Percentiles rank a stretch among this genome's conserved stretches.
These are phyloP conservation scores for Isatis tinctoria DNA, from an alignment of 345 rosid genomes.

Conservation along the genomic window DNA sequence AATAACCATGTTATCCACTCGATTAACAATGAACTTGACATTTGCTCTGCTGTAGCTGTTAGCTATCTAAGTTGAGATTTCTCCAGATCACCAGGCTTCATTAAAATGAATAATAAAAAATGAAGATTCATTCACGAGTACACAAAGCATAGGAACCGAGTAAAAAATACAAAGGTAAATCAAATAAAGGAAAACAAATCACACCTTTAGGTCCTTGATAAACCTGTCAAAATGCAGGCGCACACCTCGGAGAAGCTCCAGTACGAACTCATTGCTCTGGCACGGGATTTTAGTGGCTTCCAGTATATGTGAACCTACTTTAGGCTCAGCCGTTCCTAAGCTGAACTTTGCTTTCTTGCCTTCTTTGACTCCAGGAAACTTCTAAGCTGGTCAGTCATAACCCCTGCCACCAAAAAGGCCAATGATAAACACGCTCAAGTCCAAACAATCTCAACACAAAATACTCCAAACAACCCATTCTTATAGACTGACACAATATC, in stretches of 20 bases:
- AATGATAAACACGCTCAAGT: neutral
- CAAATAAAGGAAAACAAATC: neutral
- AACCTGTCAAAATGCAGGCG: conserved; percentile 80
- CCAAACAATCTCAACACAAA: neutral
- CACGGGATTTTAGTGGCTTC: conserved; percentile 85
- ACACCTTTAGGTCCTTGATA: conserved; percentile 90
- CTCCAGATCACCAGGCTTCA: conserved; percentile 83
- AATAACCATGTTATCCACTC: conserved; percentile 94
- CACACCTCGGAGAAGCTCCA: conserved; percentile 89
- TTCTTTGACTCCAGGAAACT: conserved; percentile 85
- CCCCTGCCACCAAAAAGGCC: conserved; percentile 26
- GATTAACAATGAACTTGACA: conserved; percentile 95
- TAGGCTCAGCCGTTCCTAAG: conserved; percentile 87
- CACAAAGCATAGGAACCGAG: neutral
- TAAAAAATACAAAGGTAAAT: neutral
- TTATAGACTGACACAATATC: neutral
- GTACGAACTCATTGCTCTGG: conserved; percentile 84
- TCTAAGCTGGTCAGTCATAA: conserved; percentile 92
- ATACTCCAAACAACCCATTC: neutral
- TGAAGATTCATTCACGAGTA: neutral
- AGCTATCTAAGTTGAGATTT: conserved; percentile 93
- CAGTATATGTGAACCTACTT: conserved; percentile 78
- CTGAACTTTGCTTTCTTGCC: conserved; percentile 89
- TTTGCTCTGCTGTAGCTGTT: conserved; percentile 98
- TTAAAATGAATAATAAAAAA: neutral